Base-by-base conservation (phyloP, 495 filamentous ascomycete genomes). In the Penicillium chermesinum region DNA sequence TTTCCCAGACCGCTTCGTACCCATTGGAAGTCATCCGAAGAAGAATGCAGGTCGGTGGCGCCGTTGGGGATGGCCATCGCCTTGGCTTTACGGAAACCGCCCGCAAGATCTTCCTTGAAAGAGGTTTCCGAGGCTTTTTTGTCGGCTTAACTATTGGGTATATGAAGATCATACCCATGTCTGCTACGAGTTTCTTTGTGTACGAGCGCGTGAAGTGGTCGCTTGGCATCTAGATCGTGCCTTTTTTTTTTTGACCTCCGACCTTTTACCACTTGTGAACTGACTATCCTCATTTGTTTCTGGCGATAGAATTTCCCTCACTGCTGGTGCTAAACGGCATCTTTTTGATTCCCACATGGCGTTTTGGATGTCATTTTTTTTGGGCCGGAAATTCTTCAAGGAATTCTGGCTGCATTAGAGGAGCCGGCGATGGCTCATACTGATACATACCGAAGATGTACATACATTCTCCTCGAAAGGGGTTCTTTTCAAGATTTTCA, bases 81-180 rank as follows among this genome's bases (percentile, higher is more conserved):
- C 67, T 95, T 9, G 71, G 82, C 37, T 87, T 98, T 46, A 69
- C 67, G 15, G 91, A 98, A 69, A 95, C 89, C 1, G 84, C 80
- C 17, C 69, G 63, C 44, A 74, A 76, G 55, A 91, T 98, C 50
- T 86, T 77, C 61, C 63, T 74, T 50, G 89, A 93, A 68, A 75
- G 74, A 15, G 94, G 93, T 1, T 71, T 85, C 52, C 74, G 78
- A 27, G 93, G 93, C 1, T 98, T 94, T 66, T 98, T 85, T 70
- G 86, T 97, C 17, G 93, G 93, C 0, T 67, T 98, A 63, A 87
- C 85, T 3, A 96, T 98, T 62, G 93, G 93, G 10, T 98, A 98
- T 59, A 74, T 89, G 47, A 98, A 98, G 72, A 81, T 98, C 46
- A 72, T 96, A 44, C 93, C 93, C 2, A 87, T 98, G 88, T 81